phyloP scores from a whole-genome alignment of 345 rosid genomes.

The Mercurialis annua region DNA sequence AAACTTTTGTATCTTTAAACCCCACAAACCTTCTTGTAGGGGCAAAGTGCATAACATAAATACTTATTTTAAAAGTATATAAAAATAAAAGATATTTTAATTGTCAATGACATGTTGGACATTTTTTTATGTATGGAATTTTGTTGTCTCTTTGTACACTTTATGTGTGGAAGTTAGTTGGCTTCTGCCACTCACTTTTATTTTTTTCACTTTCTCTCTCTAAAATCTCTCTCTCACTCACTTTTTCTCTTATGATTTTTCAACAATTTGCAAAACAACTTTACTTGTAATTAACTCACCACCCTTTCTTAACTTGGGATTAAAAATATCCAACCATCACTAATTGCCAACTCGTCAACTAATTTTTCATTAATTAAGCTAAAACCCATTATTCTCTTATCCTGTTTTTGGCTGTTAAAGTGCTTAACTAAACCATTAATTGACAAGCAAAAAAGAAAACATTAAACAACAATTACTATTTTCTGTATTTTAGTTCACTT shows the following conservation, averaged over 20 bases:
- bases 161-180: conserved; percentile 23
- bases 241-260: background rate
- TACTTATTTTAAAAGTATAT: background rate
- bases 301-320: background rate
- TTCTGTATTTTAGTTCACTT: background rate
- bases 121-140: conserved; percentile 11
- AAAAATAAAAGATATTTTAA: background rate
- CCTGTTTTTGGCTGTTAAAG: background rate
- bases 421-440: background rate
- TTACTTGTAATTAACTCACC: conserved; percentile 15
- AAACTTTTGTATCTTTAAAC: background rate
- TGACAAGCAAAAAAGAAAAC: too few species aligned
- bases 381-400: background rate
- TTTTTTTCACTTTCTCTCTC: background rate
- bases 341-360: background rate
- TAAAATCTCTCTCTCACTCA: background rate
- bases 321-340: background rate
- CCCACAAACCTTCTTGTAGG: background rate
- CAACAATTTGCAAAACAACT: conserved; percentile 30
- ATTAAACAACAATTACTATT: background rate
- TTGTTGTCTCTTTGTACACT: conserved; percentile 27
- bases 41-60: too few species aligned
- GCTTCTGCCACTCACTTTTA: background rate
- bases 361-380: background rate
- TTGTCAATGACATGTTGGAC: conserved; percentile 1